Evolutionary conservation across 1,284 basidiomycete genomes (phyloP).

Genomic region (Phaffia rhodozyma): DNA sequence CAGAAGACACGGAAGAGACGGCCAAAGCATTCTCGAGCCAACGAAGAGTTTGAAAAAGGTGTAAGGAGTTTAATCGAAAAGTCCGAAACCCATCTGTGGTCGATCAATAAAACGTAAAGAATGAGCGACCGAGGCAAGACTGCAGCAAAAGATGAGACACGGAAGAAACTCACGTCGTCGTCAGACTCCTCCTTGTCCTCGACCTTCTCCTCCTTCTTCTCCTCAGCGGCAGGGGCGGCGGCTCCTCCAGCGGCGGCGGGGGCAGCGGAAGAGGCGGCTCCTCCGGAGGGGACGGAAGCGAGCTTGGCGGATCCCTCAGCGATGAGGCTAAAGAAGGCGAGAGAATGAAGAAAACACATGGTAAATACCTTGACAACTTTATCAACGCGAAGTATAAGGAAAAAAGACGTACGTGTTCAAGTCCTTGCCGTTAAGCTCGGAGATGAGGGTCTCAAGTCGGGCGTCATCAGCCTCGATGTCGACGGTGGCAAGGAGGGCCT

Average conservation of each 20-base stretch:
- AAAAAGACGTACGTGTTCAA: constrained; percentile 52
- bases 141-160: constrained; percentile 33
- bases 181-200: constrained; percentile 35
- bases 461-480: constrained; percentile 81
- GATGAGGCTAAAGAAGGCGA: constrained; percentile 52
- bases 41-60: background rate
- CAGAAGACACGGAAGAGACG: too few relatives aligned
- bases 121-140: background rate
- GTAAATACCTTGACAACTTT: background rate
- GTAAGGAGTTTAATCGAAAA: constrained; percentile 63
- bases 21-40: too few relatives aligned
- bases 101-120: background rate
- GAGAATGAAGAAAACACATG: too few relatives aligned
- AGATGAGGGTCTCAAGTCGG: constrained; percentile 72
- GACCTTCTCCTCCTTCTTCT: constrained; percentile 50
- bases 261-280: constrained; percentile 35
- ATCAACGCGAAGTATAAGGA: background rate
- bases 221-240: constrained; percentile 54
- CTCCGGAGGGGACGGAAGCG: constrained; percentile 59
- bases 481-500: constrained; percentile 72
- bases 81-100: constrained; percentile 55
- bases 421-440: constrained; percentile 88
- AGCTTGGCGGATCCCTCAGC: constrained; percentile 85
- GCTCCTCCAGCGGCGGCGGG: constrained; percentile 52
- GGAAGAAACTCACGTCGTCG: constrained; percentile 31